Evolutionary conservation across 2,329 filamentous ascomycete genomes (phyloP), one percentile per base, ranked within the genome.

Genomic region (Colletotrichum scovillei): DNA sequence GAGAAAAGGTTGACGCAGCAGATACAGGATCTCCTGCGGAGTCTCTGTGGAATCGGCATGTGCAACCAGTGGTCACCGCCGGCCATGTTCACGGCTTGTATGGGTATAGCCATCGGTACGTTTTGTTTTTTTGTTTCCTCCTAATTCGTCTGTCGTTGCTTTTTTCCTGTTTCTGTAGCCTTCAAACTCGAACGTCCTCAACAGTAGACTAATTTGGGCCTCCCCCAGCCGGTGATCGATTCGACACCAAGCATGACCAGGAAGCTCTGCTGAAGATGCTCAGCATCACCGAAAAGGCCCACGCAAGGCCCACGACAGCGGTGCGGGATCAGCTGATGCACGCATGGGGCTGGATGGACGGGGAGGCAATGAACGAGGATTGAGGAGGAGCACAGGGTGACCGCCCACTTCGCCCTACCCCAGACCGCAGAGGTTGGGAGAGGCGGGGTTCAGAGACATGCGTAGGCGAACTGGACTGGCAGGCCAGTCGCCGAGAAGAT

Each of bases 31-130:
- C 82, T 89, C 30, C 84, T 92, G 2, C 83, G 88, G 19, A 82
- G 85, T 26, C 81, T 92, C 4, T 92, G 90, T 74, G 90, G 90
- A 2, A 91, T 91, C 58, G 89, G 88, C 1, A 78, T 88, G n/a
- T 88, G 86, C 46, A 92, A 92, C 77, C 82, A 86, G 52, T 86
- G 85, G 80, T 89, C 86, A 1, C 87, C 89, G 38, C 89, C 90
- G 0, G 85, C 85, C 56, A 86, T 90, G 81, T 89, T 91, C 70
- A 88, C 87, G 1, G 87, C 88, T 0, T 89, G 86, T 26, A 88
- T 90, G 84, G 88, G 87, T 0, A 88, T 90, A 75, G 85, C 86
- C 1, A 72, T 74, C 38, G 71, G 71, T 71, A 52, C 52, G 67
- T 28, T 26, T n/a, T 42, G 28, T 12, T 28, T 22, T 32, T 26